Evolutionary conservation across 192 early-diverging fungal species (phyloP), one percentile per base, ranked within the genome.

Genomic region (Pilaira anomala): DNA sequence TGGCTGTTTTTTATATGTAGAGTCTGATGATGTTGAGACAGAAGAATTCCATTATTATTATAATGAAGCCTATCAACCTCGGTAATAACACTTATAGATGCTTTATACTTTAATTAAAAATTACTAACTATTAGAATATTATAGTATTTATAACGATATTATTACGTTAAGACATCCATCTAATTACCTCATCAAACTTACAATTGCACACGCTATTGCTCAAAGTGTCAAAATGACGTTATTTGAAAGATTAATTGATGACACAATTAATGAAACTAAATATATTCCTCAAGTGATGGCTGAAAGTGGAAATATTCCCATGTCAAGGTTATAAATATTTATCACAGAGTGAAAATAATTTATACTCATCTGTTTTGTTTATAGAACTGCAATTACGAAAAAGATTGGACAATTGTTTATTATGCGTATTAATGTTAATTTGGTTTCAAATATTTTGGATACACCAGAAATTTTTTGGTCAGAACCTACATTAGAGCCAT

Each of bases 321-420:
- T 97, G 91, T 89, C 87, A 26, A 80, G 83, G 83, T 82, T 68
- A 59, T 40, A 11, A 40, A 39, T 13, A 36, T 6, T 28, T 0
- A 48, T 18, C 9, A 2, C 4, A 30, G 3, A 2, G 18, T 49
- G 16, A 53, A n/a, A 0, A n/a, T n/a, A 12, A 5, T 12, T 18
- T 13, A 40, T 19, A 22, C 13, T 60, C 3, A 42, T 1, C 12
- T 54, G 12, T 12, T 28, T 36, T 11, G 13, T 28, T 26, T 26
- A 12, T 67, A 90, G 96, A 71, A 93, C 88, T 68, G 89, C 91
- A 4, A 89, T 98, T 66, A 94, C 93, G 30, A 84, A 90, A 66
- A 96, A 96, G 81, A 98, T 98, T 78, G 96, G 93, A 1, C 90
- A 96, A 74, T 77, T 97, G 19, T 97, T 93, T 69, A 91, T 88